These are phyloP conservation scores for Coniferiporia weirii DNA, from an alignment of 1,284 basidiomycete genomes.

Conservation along the genomic window DNA sequence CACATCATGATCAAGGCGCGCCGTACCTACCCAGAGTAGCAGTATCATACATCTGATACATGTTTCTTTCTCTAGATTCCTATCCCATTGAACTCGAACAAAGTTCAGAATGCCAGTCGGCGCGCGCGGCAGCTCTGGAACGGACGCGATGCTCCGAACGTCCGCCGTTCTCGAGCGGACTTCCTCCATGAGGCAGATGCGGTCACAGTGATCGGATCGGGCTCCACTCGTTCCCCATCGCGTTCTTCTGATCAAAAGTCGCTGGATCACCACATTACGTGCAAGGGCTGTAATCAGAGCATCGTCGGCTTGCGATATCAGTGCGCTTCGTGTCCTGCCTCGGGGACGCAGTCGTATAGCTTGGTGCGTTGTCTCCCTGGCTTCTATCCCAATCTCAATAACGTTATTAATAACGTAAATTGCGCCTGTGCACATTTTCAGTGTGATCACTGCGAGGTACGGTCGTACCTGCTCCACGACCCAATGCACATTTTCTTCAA, in stretches of 20 bases:
- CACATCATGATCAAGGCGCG: slow-evolving; percentile 90
- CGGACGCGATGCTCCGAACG: slow-evolving; percentile 64
- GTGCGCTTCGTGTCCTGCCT: slow-evolving; percentile 70
- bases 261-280: slow-evolving; percentile 53
- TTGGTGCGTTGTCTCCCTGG: slow-evolving; percentile 42
- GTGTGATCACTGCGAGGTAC: slow-evolving; percentile 75
- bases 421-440: slow-evolving; percentile 27
- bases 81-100: slow-evolving; percentile 65
- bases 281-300: slow-evolving; percentile 55
- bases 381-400: slow-evolving; percentile 1
- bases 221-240: slow-evolving; percentile 2
- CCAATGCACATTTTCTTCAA: slow-evolving; percentile 85
- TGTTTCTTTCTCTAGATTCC: slow-evolving; percentile 64
- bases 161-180: slow-evolving; percentile 43
- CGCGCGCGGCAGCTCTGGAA: slow-evolving; percentile 74
- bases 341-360: slow-evolving; percentile 49
- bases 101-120: slow-evolving; percentile 70
- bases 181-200: slow-evolving; percentile 59
- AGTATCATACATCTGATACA: neutral
- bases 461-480: slow-evolving; percentile 75
- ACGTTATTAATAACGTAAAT: neutral
- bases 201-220: slow-evolving; percentile 53
- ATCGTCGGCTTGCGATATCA: slow-evolving; percentile 72
- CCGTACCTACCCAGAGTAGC: neutral
- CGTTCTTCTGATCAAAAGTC: slow-evolving; percentile 30